These are phyloP conservation scores for Shiraia sp. DNA, from an alignment of 2,329 filamentous ascomycete species.

Conservation along the genomic window DNA sequence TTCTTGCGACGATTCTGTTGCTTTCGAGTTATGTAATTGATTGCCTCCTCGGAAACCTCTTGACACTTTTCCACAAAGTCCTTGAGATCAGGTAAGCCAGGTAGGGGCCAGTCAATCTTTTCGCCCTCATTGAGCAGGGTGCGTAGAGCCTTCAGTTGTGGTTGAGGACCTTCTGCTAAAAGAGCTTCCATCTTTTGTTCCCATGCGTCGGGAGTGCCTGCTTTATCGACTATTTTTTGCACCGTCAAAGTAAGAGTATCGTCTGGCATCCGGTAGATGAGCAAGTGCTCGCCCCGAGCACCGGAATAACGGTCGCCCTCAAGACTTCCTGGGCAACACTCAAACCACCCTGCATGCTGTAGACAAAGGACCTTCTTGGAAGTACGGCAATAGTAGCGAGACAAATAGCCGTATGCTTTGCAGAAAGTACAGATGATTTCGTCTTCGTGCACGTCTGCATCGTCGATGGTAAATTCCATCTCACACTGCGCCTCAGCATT, in stretches of 20 bases:
- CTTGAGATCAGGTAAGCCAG: constrained; percentile 78
- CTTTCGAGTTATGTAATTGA: constrained; percentile 93
- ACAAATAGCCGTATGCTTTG: constrained; percentile 90
- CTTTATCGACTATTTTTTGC: constrained; percentile 82
- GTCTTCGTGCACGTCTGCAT: constrained; percentile 81
- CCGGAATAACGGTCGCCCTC: constrained; percentile 68
- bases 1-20: constrained; percentile 96
- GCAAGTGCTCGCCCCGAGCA: constrained; percentile 62
- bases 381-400: constrained; percentile 82
- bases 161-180: constrained; percentile 80
- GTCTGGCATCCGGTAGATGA: constrained; percentile 77
- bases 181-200: constrained; percentile 84
- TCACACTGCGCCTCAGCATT: constrained; percentile 30
- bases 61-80: constrained; percentile 95
- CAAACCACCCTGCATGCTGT: constrained; percentile 75
- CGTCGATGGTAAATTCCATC: constrained; percentile 46
- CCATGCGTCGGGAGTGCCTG: constrained; percentile 84
- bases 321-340: constrained; percentile 72
- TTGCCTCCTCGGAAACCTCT: constrained; percentile 97
- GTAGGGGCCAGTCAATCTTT: constrained; percentile 88
- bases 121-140: constrained; percentile 89
- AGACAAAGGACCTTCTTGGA: constrained; percentile 83
- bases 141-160: constrained; percentile 83
- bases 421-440: constrained; percentile 91
- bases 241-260: constrained; percentile 68